Percentiles rank a stretch among this genome's conserved stretches.
Conservation (phyloP, 2,329 filamentous ascomycete genomes). For the Immersiporthe knoxdaviesiana region DNA sequence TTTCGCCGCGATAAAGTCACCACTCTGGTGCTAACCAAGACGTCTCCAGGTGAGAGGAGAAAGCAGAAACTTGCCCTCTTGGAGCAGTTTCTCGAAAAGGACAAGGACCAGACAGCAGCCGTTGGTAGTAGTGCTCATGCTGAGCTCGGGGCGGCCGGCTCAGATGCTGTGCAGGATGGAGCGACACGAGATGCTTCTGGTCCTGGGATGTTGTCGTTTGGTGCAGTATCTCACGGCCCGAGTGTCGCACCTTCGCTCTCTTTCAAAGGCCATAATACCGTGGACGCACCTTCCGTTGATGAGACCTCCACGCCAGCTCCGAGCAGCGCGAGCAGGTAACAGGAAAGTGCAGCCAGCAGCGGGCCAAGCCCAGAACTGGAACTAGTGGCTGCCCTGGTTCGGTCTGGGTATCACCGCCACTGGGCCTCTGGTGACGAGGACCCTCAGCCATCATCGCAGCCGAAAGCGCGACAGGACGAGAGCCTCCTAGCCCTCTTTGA, state of each 20-base stretch:
- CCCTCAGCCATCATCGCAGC: no score
- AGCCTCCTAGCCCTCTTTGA: slow-evolving; percentile 13
- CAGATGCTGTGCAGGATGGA: neutral
- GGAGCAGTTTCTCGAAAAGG: slow-evolving; percentile 42
- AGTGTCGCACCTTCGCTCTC: neutral
- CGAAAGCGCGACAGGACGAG: slow-evolving; percentile 4
- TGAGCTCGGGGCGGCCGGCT: neutral
- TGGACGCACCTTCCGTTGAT: neutral
- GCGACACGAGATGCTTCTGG: neutral
- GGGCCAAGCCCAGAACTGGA: neutral
- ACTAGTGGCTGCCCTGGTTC: neutral
- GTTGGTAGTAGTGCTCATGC: neutral
- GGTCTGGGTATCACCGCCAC: neutral
- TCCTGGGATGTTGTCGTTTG: neutral
- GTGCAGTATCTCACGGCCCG: neutral
- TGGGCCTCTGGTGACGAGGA: neutral
- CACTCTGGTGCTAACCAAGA: slow-evolving; percentile 24
- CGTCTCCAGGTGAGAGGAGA: slow-evolving; percentile 44
- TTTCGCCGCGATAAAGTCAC: neutral
- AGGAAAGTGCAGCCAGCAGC: neutral
- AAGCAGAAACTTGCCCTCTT: slow-evolving; percentile 48
- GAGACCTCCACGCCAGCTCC: neutral
- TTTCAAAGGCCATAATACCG: neutral
- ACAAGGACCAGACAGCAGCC: slow-evolving; percentile 8
- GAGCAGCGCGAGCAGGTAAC: neutral